These are phyloP conservation scores for Diplodia scrobiculata DNA, from an alignment of 2,329 filamentous ascomycete genomes.

Conservation along the genomic window DNA sequence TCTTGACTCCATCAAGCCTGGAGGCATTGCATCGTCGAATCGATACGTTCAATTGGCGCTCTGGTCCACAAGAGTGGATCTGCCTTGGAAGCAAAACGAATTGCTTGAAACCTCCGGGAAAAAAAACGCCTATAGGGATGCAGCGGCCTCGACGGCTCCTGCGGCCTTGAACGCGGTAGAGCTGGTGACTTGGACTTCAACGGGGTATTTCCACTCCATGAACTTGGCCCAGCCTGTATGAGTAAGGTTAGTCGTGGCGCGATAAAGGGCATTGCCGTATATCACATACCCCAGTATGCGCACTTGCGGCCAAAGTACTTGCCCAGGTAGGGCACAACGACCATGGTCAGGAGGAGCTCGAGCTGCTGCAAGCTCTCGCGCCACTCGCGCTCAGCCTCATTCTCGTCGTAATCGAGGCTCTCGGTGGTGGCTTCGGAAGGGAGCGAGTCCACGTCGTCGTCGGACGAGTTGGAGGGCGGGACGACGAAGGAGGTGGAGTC, in stretches of 20 bases:
- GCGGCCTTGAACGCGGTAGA: slow-evolving; percentile 51
- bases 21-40: not conserved
- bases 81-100: not conserved
- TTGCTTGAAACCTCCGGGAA: not conserved
- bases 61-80: not conserved
- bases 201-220: slow-evolving; percentile 91
- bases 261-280: not conserved
- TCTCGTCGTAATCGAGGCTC: slow-evolving; percentile 57
- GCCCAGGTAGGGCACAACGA: slow-evolving; percentile 87
- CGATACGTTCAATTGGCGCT: not conserved
- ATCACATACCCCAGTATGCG: slow-evolving; percentile 88
- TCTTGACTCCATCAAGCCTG: not conserved
- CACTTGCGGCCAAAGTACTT: slow-evolving; percentile 95
- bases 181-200: slow-evolving; percentile 65
- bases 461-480: slow-evolving; percentile 36
- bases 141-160: slow-evolving; percentile 52
- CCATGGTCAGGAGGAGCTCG: slow-evolving; percentile 90
- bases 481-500: slow-evolving; percentile 45
- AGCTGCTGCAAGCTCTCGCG: slow-evolving; percentile 90
- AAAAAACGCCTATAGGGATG: slow-evolving; percentile 40
- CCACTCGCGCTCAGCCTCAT: slow-evolving; percentile 91
- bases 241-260: slow-evolving; percentile 32
- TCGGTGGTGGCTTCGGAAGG: slow-evolving; percentile 56
- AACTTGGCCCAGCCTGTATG: slow-evolving; percentile 82
- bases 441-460: slow-evolving; percentile 54